phyloP scores from a whole-genome alignment of 2,329 filamentous ascomycete species.

The Keithomyces neogunnii region DNA sequence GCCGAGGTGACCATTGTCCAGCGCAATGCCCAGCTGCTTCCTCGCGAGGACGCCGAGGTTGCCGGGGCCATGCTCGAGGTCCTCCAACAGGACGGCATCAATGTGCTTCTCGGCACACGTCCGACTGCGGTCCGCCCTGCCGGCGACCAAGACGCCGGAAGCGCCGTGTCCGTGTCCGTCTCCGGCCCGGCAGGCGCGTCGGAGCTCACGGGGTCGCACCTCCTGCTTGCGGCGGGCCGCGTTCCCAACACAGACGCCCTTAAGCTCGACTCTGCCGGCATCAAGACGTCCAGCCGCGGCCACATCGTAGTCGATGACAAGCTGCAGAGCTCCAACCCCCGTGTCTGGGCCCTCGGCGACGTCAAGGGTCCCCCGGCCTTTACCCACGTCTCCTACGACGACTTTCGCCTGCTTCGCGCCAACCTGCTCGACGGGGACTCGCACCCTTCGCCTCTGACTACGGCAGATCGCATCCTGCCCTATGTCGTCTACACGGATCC shows the following conservation, averaged over 20 bases:
- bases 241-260: slow-evolving; percentile 39
- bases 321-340: slow-evolving; percentile 32
- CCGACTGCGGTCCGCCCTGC: slow-evolving; percentile 18
- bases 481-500: slow-evolving; percentile 46
- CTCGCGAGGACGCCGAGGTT: slow-evolving; percentile 39
- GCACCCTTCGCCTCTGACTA: slow-evolving; percentile 1
- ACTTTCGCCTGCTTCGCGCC: slow-evolving; percentile 40
- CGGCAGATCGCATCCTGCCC: slow-evolving; percentile 17
- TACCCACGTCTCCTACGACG: slow-evolving; percentile 49
- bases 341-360: slow-evolving; percentile 42
- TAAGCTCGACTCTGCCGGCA: slow-evolving; percentile 29
- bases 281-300: slow-evolving; percentile 30
- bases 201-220: slow-evolving; percentile 31
- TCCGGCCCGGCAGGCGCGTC: background rate
- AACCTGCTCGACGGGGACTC: slow-evolving; percentile 26
- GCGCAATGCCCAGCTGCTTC: slow-evolving; percentile 31
- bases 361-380: slow-evolving; percentile 44
- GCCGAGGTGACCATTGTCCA: slow-evolving; percentile 40
- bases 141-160: slow-evolving; percentile 2
- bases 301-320: slow-evolving; percentile 33
- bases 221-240: slow-evolving; percentile 41
- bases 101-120: slow-evolving; percentile 28
- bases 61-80: slow-evolving; percentile 32
- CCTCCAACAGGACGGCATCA: slow-evolving; percentile 36
- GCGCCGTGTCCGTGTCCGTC: slow-evolving; percentile 13